phyloP scores from a whole-genome alignment of 164 flowering plant species.

The Saururus chinensis region DNA sequence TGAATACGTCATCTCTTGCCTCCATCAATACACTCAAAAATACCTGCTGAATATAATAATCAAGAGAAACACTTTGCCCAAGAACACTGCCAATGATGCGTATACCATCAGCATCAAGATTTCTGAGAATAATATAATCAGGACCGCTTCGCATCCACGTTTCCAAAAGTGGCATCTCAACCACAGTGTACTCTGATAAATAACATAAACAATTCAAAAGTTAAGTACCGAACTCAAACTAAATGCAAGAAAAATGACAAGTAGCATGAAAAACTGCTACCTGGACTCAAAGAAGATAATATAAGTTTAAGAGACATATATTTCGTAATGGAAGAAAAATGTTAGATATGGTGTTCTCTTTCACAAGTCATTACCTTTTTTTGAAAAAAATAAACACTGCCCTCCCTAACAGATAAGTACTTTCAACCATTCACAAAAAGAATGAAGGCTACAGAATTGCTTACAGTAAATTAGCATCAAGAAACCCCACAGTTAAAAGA shows the following conservation, averaged over 20 bases:
- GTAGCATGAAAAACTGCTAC: too few species aligned
- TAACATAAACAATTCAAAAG: neutral
- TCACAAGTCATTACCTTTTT: too few species aligned
- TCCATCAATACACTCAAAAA: neutral
- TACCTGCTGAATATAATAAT: constrained; percentile 95
- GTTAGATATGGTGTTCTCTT: too few species aligned
- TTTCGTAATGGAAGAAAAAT: too few species aligned
- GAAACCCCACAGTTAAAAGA: neutral
- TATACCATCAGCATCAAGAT: constrained; percentile 77
- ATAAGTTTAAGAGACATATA: too few species aligned
- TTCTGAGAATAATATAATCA: constrained; percentile 79
- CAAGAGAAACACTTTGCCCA: constrained; percentile 97
- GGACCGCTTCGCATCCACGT: constrained; percentile 93
- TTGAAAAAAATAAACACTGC: too few species aligned
- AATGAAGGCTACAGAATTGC: neutral
- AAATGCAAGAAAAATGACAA: too few species aligned
- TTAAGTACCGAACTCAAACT: neutral
- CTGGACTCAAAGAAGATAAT: too few species aligned
- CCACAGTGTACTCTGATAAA: constrained; percentile 71
- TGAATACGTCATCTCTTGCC: neutral
- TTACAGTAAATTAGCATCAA: neutral
- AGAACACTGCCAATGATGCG: constrained; percentile 95
- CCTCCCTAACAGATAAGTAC: too few species aligned
- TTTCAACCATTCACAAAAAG: too few species aligned
- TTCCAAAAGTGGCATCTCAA: constrained; percentile 58